Percentiles rank a stretch among this genome's conserved stretches.
Conservation (phyloP, 192 early-diverging fungal species). For the Coemansia sp. region DNA sequence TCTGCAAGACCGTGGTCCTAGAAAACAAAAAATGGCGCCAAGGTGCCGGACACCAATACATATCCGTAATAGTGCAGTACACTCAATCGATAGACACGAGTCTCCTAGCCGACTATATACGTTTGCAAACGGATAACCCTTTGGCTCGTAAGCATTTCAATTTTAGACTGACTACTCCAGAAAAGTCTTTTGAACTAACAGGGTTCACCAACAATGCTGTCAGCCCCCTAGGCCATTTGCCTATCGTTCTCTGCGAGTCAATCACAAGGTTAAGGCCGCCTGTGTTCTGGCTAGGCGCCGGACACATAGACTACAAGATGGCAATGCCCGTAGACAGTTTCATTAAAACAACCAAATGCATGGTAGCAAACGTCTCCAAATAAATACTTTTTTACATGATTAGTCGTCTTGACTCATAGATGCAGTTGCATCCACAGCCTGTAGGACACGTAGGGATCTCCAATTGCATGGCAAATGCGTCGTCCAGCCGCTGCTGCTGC, state of each 20-base stretch:
- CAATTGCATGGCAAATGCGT: conserved; percentile 11
- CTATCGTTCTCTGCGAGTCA: conserved; percentile 68
- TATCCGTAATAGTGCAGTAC: conserved; percentile 73
- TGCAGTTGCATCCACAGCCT: conserved; percentile 52
- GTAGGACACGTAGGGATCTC: conserved; percentile 49
- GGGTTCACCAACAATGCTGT: conserved; percentile 75
- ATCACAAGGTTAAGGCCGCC: conserved; percentile 66
- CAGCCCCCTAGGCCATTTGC: conserved; percentile 68
- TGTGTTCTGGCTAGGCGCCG: conserved; percentile 77
- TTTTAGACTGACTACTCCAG: conserved; percentile 69
- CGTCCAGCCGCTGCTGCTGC: conserved; percentile 8
- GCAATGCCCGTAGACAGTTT: conserved; percentile 67
- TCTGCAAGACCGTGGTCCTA: conserved; percentile 89
- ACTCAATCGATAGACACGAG: conserved; percentile 62
- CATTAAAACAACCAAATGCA: conserved; percentile 42
- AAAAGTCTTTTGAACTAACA: conserved; percentile 67
- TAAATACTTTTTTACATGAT: conserved; percentile 10
- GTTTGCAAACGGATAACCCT: conserved; percentile 43
- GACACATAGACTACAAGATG: conserved; percentile 87
- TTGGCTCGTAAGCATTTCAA: conserved; percentile 79
- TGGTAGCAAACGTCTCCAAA: conserved; percentile 28
- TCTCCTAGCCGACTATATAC: conserved; percentile 67
- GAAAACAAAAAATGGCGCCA: conserved; percentile 82
- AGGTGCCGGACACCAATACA: conserved; percentile 6
- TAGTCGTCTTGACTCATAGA: conserved; percentile 32